phyloP scores from a whole-genome alignment of 306 rosid genomes.

The Myrica gale region DNA sequence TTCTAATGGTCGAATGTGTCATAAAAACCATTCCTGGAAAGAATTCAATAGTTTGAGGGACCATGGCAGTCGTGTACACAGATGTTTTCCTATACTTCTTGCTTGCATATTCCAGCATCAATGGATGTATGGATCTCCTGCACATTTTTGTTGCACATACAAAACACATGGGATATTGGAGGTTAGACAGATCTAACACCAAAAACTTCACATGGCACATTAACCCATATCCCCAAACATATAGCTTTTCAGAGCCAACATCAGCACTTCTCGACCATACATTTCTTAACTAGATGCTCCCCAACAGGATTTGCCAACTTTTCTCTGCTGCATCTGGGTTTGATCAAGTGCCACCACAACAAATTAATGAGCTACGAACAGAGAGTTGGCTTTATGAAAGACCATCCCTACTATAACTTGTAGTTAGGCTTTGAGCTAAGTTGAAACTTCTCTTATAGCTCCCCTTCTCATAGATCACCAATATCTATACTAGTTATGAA shows the following conservation, averaged over 20 bases:
- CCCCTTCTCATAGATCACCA: not conserved
- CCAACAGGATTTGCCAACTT: not conserved
- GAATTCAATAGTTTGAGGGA: not conserved
- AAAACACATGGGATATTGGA: conserved; percentile 1
- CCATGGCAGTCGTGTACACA: not conserved
- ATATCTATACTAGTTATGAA: not conserved
- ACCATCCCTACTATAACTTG: not conserved
- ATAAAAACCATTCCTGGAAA: not conserved
- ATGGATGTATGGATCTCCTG: not conserved
- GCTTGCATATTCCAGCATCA: not conserved
- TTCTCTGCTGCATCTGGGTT: not conserved
- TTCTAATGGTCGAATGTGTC: not conserved
- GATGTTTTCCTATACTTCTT: not conserved
- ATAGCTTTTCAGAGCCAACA: not conserved
- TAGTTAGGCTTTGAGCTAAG: not conserved
- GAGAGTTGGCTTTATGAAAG: not conserved
- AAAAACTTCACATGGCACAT: not conserved
- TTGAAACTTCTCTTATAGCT: not conserved
- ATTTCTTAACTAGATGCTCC: not conserved
- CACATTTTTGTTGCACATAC: not conserved
- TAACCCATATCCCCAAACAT: not conserved
- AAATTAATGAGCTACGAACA: not conserved
- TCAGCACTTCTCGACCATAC: not conserved
- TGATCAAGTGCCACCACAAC: not conserved
- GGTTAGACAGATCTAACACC: not conserved